Conservation (phyloP, 2,329 filamentous ascomycete genomes). For the Paraphoma sp. region DNA sequence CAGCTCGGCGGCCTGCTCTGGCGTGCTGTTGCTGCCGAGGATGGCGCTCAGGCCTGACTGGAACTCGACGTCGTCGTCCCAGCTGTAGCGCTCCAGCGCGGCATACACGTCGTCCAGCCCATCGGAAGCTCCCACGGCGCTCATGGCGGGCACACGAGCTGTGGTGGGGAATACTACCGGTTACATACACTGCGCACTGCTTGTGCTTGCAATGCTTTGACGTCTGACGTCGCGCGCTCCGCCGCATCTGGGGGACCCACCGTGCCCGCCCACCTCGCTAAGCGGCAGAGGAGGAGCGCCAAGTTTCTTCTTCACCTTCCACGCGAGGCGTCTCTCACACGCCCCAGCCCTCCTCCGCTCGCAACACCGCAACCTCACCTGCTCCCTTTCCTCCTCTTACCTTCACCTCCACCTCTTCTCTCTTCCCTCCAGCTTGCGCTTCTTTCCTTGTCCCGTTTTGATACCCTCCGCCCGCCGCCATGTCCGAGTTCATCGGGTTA, state of each 20-base stretch:
- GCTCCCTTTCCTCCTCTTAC: conserved; percentile 16
- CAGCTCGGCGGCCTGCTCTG: conserved; percentile 8
- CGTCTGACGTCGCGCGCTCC: no score
- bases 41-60: conserved; percentile 72
- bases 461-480: conserved; percentile 44
- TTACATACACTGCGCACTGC: no score
- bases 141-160: conserved; percentile 23
- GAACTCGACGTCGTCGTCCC: conserved; percentile 72
- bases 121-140: conserved; percentile 24
- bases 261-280: no score
- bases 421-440: conserved; percentile 22
- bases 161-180: no score
- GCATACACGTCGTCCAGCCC: conserved; percentile 56
- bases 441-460: conserved; percentile 30
- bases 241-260: no score
- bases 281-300: conserved; percentile 15
- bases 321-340: conserved; percentile 10
- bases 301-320: conserved; percentile 21
- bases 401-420: conserved; percentile 29
- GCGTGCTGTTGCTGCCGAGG: conserved; percentile 63
- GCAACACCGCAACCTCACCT: no score
- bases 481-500: conserved; percentile 69
- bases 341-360: not conserved
- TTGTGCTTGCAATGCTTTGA: no score
- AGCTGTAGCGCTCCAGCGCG: conserved; percentile 71